Base-by-base conservation (phyloP, 371 early-diverging fungal genomes). In the Rhizopus stolonifer region DNA sequence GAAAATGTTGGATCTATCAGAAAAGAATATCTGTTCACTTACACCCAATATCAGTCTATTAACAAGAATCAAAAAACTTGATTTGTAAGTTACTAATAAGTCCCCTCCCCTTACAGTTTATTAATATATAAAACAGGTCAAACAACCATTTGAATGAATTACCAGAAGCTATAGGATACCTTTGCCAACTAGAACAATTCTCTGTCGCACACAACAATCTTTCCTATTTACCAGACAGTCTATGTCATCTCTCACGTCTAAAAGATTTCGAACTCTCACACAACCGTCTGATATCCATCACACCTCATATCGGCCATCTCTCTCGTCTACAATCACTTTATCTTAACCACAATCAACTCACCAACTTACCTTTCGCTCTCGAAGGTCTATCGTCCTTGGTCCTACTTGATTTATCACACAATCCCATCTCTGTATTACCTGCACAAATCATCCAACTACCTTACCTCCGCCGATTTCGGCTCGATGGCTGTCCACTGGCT, bases 81-180 rank as follows among this genome's bases (percentile, higher is more conserved):
- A 65, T 25, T 43, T 71, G 68, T 67, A 67, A 45, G 6, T n/a
- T n/a, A n/a, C n/a, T n/a, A n/a, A n/a, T n/a, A n/a, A n/a, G n/a
- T n/a, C n/a, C n/a, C n/a, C n/a, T n/a, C n/a, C n/a, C n/a, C n/a
- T n/a, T n/a, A n/a, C n/a, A n/a, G n/a, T 38, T 14, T 36, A 15
- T 36, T 36, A 36, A 14, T 4, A 36, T 61, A 36, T 36, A 36
- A 10, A 36, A 36, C 57, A 72, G 72, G 21, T 65, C 65, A 46
- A 74, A 81, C 45, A 90, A 90, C 56, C 54, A 69, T 19, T 59
- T 90, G 19, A 72, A 72, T 23, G 67, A 72, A 8, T 49, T 90
- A 25, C 88, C 88, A 9, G 79, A 79, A 24, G 82, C 82, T n/a
- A 78, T 90, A 60, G 88, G 85, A 13, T 57, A 81, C 29, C 57